Evolutionary conservation across 495 filamentous ascomycete species (phyloP), one percentile per base, ranked within the genome.

Genomic region (Cryomyces antarcticus): DNA sequence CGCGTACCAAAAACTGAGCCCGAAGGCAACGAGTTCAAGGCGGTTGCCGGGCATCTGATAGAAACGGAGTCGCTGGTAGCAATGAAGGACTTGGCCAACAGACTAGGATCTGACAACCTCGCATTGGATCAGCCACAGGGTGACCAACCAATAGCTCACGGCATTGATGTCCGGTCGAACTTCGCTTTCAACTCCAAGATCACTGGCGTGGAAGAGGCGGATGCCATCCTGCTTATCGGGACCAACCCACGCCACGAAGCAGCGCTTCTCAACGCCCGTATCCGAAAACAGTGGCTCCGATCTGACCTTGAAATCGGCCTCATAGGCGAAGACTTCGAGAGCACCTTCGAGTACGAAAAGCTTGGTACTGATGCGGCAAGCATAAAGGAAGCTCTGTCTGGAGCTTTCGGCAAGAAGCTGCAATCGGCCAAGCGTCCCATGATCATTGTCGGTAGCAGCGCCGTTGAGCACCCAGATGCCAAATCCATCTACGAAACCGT

Each of bases 131-230:
- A 84, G 57, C 82, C 87, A 28, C 71, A 71, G 7, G 89, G 89
- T 48, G 76, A 70, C 61, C 66, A 77, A 43, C 92, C 92, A 6
- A 61, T 93, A 49, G 82, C 87, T 27, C 89, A 97, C 58, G 89
- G 89, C 54, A 67, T 96, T 49, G 89, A 96, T 56, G 72, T 95
- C 44, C 84, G 89, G 38, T 80, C 85, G 37, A 96, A 88, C 64
- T 97, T 92, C 57, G 67, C 82, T 36, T 93, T 97, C 71, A 97
- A 97, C 69, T 93, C 85, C 30, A 84, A 75, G 61, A 87, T 97
- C 51, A 77, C 71, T 55, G 87, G 81, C 51, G 81, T 96, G 30
- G 89, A 96, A 61, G 83, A 92, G 48, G 85, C 88, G 34, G 89
- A 96, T 61, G 76, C 71, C 49, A 82, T 97, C 43, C 79, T 97